Evolutionary conservation across 1,139 yeast genomes (phyloP), one percentile per base, ranked within the genome.

Genomic region (Kazachstania sp.): DNA sequence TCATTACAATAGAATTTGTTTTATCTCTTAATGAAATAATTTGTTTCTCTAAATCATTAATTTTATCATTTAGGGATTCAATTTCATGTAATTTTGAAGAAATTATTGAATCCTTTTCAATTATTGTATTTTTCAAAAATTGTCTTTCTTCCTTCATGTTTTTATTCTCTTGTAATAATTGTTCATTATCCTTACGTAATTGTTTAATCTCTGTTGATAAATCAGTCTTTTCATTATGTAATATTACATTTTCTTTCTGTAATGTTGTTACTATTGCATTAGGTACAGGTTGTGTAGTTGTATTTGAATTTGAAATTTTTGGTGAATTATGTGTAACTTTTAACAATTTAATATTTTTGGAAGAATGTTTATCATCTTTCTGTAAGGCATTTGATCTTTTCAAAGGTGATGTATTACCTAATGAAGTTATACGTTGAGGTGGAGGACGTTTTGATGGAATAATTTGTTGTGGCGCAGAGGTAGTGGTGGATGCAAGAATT

Each of bases 371-470:
- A 2, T 40, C 43, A 9, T 34, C 36, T 30, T 18, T 23, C 13
- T 15, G 15, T 44, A 45, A 16, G 8, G 8, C 19, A 28, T 49
- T 45, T 7, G 65, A 63, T 29, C 77, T 66, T 54, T 79, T 81
- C 29, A 78, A 73, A 0, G 88, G 88, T 0, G 87, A 81, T 0
- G 84, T 70, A 11, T 13, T 32, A 5, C 15, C 13, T 16, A 19
- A 15, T 15, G 42, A 39, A 13, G 35, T 18, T 7, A 20, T 19
- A 9, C 42, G 19, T 28, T 39, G 42, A 13, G 43, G 35, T 0
- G 87, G 84, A 0, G 75, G 72, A 53, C 90, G 70, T 55, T 83
- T 83, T 2, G 83, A 70, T 2, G 87, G 88, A 15, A 82, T 55
- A 54, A 72, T 52, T 48, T 64, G 54, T 32, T 4, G 20, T n/a